Percentiles rank a stretch among this genome's conserved stretches.
Evolutionary conservation across 805 yeast genomes (phyloP).

Genomic region (Candida multigemmis): DNA sequence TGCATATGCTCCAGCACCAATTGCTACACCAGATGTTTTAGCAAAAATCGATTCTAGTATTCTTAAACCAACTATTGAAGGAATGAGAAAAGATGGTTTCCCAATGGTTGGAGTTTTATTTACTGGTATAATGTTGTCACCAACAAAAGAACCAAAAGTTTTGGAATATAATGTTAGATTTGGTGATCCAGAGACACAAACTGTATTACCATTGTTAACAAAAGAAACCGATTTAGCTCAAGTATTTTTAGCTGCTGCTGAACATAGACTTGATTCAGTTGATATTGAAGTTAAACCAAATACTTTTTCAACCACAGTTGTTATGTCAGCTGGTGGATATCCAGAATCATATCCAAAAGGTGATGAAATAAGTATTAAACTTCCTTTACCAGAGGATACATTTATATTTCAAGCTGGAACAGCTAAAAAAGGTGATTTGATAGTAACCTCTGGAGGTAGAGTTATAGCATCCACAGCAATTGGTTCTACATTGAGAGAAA

Average conservation of each 20-base stretch:
- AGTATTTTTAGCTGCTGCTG: conserved; percentile 87
- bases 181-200: conserved; percentile 99
- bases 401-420: conserved; percentile 97
- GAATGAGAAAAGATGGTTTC: conserved; percentile 90
- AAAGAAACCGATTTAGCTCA: conserved; percentile 88
- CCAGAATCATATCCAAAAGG: conserved; percentile 85
- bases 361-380: conserved; percentile 60
- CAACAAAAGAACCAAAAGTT: conserved; percentile 80
- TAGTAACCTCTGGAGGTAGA: conserved; percentile 91
- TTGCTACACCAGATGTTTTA: conserved; percentile 72
- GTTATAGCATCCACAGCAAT: conserved; percentile 92
- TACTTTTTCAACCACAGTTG: conserved; percentile 83
- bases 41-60: conserved; percentile 63
- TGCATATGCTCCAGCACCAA: conserved; percentile 96
- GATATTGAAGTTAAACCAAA: conserved; percentile 41
- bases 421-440: conserved; percentile 38
- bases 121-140: conserved; percentile 88
- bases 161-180: conserved; percentile 96
- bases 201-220: conserved; percentile 79
- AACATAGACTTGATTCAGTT: conserved; percentile 85
- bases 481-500: conserved; percentile 63
- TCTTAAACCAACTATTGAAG: conserved; percentile 86
- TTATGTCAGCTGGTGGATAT: conserved; percentile 94
- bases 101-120: conserved; percentile 95
- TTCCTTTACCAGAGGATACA: conserved; percentile 45